phyloP scores from a whole-genome alignment of 129 eudicot genomes.

The Lactuca saligna region DNA sequence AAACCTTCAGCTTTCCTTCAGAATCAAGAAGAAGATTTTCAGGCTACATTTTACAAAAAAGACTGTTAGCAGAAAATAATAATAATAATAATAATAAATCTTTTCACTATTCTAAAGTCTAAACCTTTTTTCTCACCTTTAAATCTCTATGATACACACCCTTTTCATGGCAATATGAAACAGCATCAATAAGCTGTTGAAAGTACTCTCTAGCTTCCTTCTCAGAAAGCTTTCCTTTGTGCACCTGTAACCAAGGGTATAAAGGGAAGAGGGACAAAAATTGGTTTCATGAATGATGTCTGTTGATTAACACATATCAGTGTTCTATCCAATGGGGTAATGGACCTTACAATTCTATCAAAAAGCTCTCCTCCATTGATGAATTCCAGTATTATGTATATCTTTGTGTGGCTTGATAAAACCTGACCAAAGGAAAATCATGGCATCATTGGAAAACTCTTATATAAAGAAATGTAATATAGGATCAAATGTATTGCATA shows the following conservation, averaged over 20 bases:
- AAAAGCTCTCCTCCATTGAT: slow-evolving; percentile 95
- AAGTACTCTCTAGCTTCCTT: slow-evolving; percentile 80
- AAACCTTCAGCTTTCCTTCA: slow-evolving; percentile 80
- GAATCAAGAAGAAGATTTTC: slow-evolving; percentile 95
- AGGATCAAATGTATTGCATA: not conserved
- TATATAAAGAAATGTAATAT: not conserved
- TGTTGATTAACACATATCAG: not conserved
- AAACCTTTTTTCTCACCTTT: slow-evolving; percentile 51
- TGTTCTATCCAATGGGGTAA: slow-evolving; percentile 20
- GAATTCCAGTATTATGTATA: slow-evolving; percentile 82
- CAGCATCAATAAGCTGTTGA: slow-evolving; percentile 97
- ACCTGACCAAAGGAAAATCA: slow-evolving; percentile 49
- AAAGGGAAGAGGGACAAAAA: slow-evolving; percentile 3
- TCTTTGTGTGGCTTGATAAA: slow-evolving; percentile 77
- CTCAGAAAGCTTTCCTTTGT: slow-evolving; percentile 76
- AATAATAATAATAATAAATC: not conserved
- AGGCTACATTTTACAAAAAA: slow-evolving; percentile 52
- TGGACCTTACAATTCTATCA: slow-evolving; percentile 86
- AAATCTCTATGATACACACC: slow-evolving; percentile 96
- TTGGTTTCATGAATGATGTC: not conserved
- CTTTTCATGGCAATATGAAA: slow-evolving; percentile 89
- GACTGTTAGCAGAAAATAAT: slow-evolving; percentile 11
- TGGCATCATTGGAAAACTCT: slow-evolving; percentile 6
- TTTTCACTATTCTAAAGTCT: not conserved
- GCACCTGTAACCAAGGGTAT: slow-evolving; percentile 51